Evolutionary conservation across 2,329 filamentous ascomycete genomes (phyloP).

Genomic region (Laburnicola sp.): DNA sequence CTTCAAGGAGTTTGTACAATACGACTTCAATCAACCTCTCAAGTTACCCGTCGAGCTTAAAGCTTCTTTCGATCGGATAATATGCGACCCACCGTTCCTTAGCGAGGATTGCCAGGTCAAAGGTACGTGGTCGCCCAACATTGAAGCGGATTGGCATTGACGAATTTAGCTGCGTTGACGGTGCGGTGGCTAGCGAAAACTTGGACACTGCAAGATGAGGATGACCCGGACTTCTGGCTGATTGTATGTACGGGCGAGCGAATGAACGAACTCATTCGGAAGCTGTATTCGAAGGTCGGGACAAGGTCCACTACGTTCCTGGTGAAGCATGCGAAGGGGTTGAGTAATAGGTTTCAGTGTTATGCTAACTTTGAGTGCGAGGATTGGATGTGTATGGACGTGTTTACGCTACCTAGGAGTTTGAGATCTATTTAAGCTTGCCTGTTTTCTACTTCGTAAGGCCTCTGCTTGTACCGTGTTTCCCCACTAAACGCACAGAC

Average conservation of each 20-base stretch:
- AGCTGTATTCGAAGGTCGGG: conserved; percentile 68
- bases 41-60: conserved; percentile 66
- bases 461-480: too few relatives aligned
- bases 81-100: conserved; percentile 78
- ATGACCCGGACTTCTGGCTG: conserved; percentile 46
- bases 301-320: conserved; percentile 68
- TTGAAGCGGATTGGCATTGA: not conserved
- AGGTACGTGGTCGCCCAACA: conserved; percentile 47
- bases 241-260: conserved; percentile 78
- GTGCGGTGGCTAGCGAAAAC: conserved; percentile 70
- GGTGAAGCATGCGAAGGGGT: conserved; percentile 68
- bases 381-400: conserved; percentile 44
- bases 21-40: conserved; percentile 72
- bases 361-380: conserved; percentile 76
- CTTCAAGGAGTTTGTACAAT: conserved; percentile 73
- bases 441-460: too few relatives aligned
- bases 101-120: conserved; percentile 82
- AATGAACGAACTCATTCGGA: conserved; percentile 66
- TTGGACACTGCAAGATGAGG: conserved; percentile 37
- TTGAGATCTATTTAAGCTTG: too few relatives aligned
- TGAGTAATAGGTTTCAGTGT: conserved; percentile 81
- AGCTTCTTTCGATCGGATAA: conserved; percentile 67
- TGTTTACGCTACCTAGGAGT: too few relatives aligned
- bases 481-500: too few relatives aligned
- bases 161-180: conserved; percentile 67